Conservation (phyloP, 2,329 filamentous ascomycete species). For the Blastomyces silverae region DNA sequence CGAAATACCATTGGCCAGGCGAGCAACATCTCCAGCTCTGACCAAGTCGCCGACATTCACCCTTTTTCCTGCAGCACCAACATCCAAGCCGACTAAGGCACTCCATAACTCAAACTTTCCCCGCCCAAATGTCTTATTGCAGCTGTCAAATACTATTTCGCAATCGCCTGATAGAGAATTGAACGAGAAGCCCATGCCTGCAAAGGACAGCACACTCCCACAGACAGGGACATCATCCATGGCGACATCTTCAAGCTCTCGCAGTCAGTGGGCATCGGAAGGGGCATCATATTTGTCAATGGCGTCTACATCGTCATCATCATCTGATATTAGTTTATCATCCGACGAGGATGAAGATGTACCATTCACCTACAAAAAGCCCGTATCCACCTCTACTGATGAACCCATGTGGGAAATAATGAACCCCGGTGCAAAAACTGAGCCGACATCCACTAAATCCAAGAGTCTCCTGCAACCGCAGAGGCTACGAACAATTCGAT, state of each 20-base stretch:
- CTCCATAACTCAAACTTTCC: slow-evolving; percentile 22
- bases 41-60: slow-evolving; percentile 35
- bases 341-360: slow-evolving; percentile 16
- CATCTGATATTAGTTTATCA: slow-evolving; percentile 9
- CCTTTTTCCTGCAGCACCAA: slow-evolving; percentile 34
- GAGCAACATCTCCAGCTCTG: slow-evolving; percentile 34
- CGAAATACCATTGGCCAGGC: slow-evolving; percentile 26
- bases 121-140: slow-evolving; percentile 25
- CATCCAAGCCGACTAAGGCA: slow-evolving; percentile 28
- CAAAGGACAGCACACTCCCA: neutral
- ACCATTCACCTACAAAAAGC: slow-evolving; percentile 15
- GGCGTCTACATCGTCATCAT: slow-evolving; percentile 13
- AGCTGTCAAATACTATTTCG: slow-evolving; percentile 25
- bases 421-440: slow-evolving; percentile 13
- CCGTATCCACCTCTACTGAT: slow-evolving; percentile 11
- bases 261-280: slow-evolving; percentile 9
- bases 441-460: slow-evolving; percentile 1
- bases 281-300: slow-evolving; percentile 15
- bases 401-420: slow-evolving; percentile 22
- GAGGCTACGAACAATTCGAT: slow-evolving; percentile 4
- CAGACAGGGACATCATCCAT: slow-evolving; percentile 5
- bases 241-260: slow-evolving; percentile 10
- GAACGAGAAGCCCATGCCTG: slow-evolving; percentile 6
- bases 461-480: neutral
- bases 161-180: slow-evolving; percentile 7